phyloP scores from a whole-genome alignment of 2,329 filamentous ascomycete genomes.

The Diplodia intermedia region DNA sequence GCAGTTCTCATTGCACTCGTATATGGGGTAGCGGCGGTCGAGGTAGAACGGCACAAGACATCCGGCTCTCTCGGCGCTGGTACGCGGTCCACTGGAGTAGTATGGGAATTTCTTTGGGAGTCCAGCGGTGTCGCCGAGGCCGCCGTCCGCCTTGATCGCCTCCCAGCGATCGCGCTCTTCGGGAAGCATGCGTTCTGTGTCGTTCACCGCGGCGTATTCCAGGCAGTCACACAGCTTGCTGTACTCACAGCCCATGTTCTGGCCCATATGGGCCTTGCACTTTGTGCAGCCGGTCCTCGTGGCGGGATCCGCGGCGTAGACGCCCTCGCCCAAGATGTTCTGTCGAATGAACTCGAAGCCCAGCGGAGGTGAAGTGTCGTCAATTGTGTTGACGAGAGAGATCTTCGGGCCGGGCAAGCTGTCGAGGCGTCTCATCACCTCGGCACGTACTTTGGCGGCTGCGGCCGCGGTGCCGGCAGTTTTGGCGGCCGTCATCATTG shows the following conservation, averaged over 20 bases:
- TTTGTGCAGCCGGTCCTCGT: conserved; percentile 71
- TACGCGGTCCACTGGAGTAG: conserved; percentile 46
- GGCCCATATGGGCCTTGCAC: conserved; percentile 65
- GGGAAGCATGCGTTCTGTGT: conserved; percentile 36
- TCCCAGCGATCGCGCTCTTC: conserved; percentile 32
- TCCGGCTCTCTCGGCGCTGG: conserved; percentile 32
- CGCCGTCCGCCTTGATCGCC: conserved; percentile 35
- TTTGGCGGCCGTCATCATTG: conserved; percentile 46
- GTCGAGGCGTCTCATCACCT: conserved; percentile 47
- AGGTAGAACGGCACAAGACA: conserved; percentile 53
- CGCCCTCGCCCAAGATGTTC: conserved; percentile 65
- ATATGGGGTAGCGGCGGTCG: conserved; percentile 63
- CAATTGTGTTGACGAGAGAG: conserved; percentile 69
- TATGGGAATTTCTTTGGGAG: conserved; percentile 69
- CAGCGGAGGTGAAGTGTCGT: conserved; percentile 62
- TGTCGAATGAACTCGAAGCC: conserved; percentile 73
- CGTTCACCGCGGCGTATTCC: conserved; percentile 63
- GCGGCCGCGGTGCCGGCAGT: conserved; percentile 43
- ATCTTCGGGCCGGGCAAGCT: conserved; percentile 51
- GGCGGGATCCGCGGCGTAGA: conserved; percentile 64
- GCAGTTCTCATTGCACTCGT: conserved; percentile 80
- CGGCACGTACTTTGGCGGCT: conserved; percentile 45
- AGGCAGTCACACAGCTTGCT: conserved; percentile 70
- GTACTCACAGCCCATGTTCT: conserved; percentile 67
- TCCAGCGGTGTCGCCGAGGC: conserved; percentile 42